phyloP scores from a whole-genome alignment of 2,329 filamentous ascomycete species.

The Esteya vermicola region DNA sequence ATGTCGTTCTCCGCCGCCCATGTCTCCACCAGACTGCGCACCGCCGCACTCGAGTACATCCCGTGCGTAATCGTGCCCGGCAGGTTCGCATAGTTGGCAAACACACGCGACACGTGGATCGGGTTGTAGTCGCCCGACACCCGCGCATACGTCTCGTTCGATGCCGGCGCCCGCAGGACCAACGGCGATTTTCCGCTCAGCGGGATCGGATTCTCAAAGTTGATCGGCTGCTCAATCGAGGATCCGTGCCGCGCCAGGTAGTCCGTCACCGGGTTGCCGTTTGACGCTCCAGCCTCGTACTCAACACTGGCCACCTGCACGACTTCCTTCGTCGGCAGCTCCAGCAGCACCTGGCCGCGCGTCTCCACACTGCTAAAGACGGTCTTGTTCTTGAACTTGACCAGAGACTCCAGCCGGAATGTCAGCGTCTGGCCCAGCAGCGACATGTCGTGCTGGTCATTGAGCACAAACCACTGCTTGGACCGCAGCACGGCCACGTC shows the following conservation, averaged over 20 bases:
- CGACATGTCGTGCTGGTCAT: conserved; percentile 57
- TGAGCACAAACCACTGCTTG: conserved; percentile 94
- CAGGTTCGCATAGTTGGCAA: conserved; percentile 88
- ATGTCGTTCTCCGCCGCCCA: conserved; percentile 99
- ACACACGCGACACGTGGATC: conserved; percentile 94
- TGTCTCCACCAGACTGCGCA: conserved; percentile 90
- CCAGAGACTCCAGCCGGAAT: conserved; percentile 86
- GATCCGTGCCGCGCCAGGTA: conserved; percentile 86
- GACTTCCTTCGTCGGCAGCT: conserved; percentile 91
- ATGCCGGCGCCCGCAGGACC: conserved; percentile 77
- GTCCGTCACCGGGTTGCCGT: conserved; percentile 93
- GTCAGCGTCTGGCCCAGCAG: conserved; percentile 85
- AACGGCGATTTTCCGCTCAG: conserved; percentile 85
- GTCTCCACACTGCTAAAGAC: conserved; percentile 89
- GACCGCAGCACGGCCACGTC: conserved; percentile 89
- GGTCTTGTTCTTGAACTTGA: conserved; percentile 88
- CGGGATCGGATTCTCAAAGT: conserved; percentile 95
- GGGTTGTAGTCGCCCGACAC: conserved; percentile 98
- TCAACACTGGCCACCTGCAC: conserved; percentile 96
- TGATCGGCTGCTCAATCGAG: conserved; percentile 87
- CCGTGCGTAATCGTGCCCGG: conserved; percentile 97
- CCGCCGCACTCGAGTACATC: conserved; percentile 97
- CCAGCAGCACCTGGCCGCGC: conserved; percentile 78
- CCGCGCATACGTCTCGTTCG: conserved; percentile 94
- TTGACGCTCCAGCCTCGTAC: conserved; percentile 80